phyloP scores from a whole-genome alignment of 352 stramenopile genomes.

The Globisporangium camurandrum region DNA sequence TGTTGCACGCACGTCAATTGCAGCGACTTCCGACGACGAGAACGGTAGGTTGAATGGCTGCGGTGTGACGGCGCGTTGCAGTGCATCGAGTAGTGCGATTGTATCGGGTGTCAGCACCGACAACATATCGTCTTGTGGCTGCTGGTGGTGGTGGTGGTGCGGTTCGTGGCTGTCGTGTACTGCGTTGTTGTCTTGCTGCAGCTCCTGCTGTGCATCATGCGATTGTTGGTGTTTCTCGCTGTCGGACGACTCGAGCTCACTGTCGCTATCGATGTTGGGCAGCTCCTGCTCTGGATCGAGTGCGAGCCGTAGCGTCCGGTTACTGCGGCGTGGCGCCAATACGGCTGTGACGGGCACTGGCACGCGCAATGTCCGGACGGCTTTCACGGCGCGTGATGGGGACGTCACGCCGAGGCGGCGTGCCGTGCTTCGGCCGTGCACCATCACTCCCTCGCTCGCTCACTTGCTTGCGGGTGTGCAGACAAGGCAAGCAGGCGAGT shows the following conservation, averaged over 20 bases:
- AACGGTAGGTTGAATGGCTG: slow-evolving; percentile 8
- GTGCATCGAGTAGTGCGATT: slow-evolving; percentile 17
- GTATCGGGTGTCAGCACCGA: slow-evolving; percentile 17
- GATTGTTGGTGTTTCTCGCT: not conserved
- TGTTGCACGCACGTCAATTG: slow-evolving; percentile 5
- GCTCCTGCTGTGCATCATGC: not conserved
- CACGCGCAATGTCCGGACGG: not conserved
- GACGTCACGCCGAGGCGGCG: slow-evolving; percentile 5
- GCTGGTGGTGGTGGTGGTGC: not conserved
- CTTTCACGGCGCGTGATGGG: not conserved
- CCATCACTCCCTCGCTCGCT: not conserved
- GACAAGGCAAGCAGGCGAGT: not conserved
- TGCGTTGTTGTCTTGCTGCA: not conserved
- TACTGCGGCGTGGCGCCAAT: slow-evolving; percentile 4
- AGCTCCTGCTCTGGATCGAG: not conserved
- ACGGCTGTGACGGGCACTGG: not conserved
- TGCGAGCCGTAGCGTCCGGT: slow-evolving; percentile 1
- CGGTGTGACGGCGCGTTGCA: slow-evolving; percentile 9
- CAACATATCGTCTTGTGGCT: not conserved
- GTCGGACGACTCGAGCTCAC: not conserved
- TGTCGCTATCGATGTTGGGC: not conserved
- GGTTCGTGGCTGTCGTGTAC: not conserved
- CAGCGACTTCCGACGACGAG: slow-evolving; percentile 8
- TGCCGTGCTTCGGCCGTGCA: slow-evolving; percentile 6
- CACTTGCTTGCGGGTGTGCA: not conserved